A percentile compares a stretch with the other conserved stretches of the same genome.
phyloP scores from a whole-genome alignment of 257 asterid species.

The Verbascum thapsus region DNA sequence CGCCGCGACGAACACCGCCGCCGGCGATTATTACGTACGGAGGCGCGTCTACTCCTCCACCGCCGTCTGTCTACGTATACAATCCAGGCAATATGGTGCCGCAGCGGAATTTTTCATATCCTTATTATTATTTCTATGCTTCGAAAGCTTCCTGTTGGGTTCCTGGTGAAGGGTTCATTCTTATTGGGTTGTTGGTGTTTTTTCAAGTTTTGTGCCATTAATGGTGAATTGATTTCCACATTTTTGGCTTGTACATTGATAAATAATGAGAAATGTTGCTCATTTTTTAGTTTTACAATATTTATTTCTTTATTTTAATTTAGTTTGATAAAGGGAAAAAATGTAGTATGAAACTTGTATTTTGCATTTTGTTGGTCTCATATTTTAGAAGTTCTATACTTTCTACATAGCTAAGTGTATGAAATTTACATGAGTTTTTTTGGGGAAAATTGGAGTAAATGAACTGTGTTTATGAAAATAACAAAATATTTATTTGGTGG shows the following conservation, averaged over 20 bases:
- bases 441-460: too few species aligned
- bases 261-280: not conserved
- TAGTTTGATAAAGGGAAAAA: too few species aligned
- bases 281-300: too few species aligned
- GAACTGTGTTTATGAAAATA: too few species aligned
- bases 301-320: too few species aligned
- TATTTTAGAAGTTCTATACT: too few species aligned
- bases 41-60: slow-evolving; percentile 30
- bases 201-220: slow-evolving; percentile 30
- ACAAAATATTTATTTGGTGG: too few species aligned
- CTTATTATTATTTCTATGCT: slow-evolving; percentile 69
- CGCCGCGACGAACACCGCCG: slow-evolving; percentile 38
- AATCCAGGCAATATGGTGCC: slow-evolving; percentile 45
- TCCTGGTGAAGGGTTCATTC: slow-evolving; percentile 33
- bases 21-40: slow-evolving; percentile 25
- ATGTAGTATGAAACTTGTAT: too few species aligned
- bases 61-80: slow-evolving; percentile 40
- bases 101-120: slow-evolving; percentile 55
- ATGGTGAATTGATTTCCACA: slow-evolving; percentile 2
- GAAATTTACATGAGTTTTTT: too few species aligned
- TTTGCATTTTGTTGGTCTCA: too few species aligned
- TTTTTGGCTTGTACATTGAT: slow-evolving; percentile 6
- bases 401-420: not conserved
- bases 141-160: slow-evolving; percentile 45
- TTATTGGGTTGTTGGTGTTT: slow-evolving; percentile 32